A percentile compares a stretch with the other conserved stretches of the same genome.
Evolutionary conservation across 2,329 filamentous ascomycete species (phyloP).

Genomic region (Aureobasidium sp.): DNA sequence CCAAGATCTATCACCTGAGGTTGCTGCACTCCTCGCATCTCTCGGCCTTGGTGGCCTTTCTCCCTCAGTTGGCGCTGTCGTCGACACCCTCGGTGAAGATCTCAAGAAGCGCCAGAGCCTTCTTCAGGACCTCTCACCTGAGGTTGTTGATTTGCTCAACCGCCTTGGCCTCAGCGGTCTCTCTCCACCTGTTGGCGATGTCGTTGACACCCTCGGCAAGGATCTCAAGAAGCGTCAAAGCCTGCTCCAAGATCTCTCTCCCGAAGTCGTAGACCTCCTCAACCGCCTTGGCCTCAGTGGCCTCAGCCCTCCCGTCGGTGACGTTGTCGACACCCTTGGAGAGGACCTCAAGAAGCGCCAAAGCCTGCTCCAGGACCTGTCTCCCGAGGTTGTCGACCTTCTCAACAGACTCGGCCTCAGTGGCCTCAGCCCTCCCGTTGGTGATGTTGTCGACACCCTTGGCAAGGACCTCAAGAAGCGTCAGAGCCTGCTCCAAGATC

Average conservation of each 20-base stretch:
- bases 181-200: background rate
- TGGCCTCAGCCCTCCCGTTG: background rate
- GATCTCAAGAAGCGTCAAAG: background rate
- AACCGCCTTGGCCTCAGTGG: background rate
- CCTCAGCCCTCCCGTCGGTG: background rate
- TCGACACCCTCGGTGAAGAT: background rate
- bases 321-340: background rate
- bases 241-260: background rate
- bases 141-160: background rate
- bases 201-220: background rate
- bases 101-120: background rate
- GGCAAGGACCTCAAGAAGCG: too few species aligned
- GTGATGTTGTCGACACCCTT: background rate
- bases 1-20: background rate
- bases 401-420: background rate
- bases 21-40: background rate
- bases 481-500: background rate
- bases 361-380: background rate
- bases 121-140: background rate
- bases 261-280: background rate
- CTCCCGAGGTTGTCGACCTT: background rate
- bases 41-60: background rate
- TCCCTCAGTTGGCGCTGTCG: background rate
- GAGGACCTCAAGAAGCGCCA: background rate
- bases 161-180: background rate